Evolutionary conservation across 1,284 basidiomycete genomes (phyloP).

Genomic region (Heterobasidion occidentale): DNA sequence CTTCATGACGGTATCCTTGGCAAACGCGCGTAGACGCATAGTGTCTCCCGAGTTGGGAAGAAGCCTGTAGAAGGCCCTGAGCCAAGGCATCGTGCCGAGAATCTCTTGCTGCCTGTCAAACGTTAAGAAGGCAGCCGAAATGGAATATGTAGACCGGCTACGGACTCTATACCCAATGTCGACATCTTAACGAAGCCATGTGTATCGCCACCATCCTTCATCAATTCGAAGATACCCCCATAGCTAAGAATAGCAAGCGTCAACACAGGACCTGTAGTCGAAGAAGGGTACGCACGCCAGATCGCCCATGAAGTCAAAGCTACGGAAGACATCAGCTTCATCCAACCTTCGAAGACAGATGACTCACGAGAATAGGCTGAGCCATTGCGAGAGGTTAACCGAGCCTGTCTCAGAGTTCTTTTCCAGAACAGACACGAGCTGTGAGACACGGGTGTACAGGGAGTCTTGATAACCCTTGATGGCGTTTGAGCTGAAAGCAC

Average conservation of each 20-base stretch:
- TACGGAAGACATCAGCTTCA: constrained; percentile 13
- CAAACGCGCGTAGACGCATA: background rate
- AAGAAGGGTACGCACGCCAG: constrained; percentile 35
- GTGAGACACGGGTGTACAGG: constrained; percentile 18
- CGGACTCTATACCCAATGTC: too few relatives aligned
- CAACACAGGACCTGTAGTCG: background rate
- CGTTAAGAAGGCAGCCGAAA: background rate
- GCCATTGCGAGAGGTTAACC: constrained; percentile 35
- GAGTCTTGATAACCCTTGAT: constrained; percentile 42
- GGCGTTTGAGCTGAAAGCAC: constrained; percentile 38
- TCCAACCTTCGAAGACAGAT: background rate
- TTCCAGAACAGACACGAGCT: background rate
- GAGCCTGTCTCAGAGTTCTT: constrained; percentile 16
- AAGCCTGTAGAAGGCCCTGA: background rate
- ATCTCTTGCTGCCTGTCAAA: background rate
- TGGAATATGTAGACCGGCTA: too few relatives aligned
- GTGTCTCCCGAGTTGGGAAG: background rate
- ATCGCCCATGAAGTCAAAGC: constrained; percentile 58
- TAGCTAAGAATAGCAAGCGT: constrained; percentile 12
- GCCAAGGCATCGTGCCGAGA: background rate
- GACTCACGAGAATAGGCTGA: constrained; percentile 46
- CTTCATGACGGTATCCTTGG: background rate
- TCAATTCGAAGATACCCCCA: constrained; percentile 20
- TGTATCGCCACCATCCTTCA: constrained; percentile 15
- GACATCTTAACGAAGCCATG: constrained; percentile 7